Evolutionary conservation across 2,329 filamentous ascomycete genomes (phyloP).

Genomic region (Sporothrix inflata): DNA sequence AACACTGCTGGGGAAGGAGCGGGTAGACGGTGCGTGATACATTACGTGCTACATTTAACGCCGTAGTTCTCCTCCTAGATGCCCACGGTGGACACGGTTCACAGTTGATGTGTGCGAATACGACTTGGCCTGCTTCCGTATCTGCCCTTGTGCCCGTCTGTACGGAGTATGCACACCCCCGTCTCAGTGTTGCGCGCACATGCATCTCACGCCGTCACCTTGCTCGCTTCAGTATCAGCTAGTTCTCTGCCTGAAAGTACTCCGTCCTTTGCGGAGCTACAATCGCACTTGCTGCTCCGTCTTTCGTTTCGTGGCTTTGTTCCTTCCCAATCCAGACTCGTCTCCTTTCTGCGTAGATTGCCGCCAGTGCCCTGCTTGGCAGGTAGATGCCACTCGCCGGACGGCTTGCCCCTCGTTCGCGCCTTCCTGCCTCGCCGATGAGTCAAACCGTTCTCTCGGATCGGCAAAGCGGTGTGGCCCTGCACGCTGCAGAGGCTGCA

Average conservation of each 20-base stretch:
- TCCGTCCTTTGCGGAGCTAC: background rate
- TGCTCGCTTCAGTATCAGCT: background rate
- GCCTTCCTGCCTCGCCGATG: constrained; percentile 28
- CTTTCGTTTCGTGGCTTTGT: background rate
- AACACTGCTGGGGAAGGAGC: background rate
- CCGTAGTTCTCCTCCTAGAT: constrained; percentile 24
- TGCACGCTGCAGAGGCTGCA: background rate
- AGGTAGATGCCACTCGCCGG: constrained; percentile 18
- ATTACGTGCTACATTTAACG: constrained; percentile 24
- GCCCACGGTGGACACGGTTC: background rate
- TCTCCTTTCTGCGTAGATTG: constrained; percentile 10
- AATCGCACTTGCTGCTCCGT: background rate
- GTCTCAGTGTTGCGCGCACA: background rate
- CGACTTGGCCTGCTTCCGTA: background rate
- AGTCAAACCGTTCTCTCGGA: constrained; percentile 26
- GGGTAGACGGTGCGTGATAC: background rate
- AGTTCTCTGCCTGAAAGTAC: background rate
- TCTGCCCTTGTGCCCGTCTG: background rate
- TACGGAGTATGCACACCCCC: background rate
- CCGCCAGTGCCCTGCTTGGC: constrained; percentile 20
- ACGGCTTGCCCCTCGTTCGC: background rate
- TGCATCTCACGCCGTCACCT: constrained; percentile 11
- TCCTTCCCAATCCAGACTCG: constrained; percentile 26
- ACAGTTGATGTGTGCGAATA: background rate
- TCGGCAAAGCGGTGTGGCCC: constrained; percentile 26